Evolutionary conservation across 305 asterid species (phyloP).

Genomic region (Salvia sclarea): DNA sequence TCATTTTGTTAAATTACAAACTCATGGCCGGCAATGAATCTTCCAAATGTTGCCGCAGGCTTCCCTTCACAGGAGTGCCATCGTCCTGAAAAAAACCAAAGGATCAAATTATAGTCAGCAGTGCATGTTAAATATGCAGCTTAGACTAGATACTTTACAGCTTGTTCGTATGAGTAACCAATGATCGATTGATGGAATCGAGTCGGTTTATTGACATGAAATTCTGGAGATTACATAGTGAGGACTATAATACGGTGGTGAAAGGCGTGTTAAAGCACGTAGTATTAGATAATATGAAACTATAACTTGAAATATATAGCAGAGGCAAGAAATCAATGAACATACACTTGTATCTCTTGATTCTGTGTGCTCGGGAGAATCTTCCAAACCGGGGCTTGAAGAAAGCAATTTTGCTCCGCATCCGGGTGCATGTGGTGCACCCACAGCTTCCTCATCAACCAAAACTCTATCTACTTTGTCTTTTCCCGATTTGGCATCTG

Average conservation of each 20-base stretch:
- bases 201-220: not conserved
- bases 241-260: not conserved
- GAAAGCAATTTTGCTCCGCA: constrained; percentile 70
- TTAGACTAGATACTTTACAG: not conserved
- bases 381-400: constrained; percentile 37
- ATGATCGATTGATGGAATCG: not conserved
- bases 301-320: not conserved
- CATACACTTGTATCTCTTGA: constrained; percentile 44
- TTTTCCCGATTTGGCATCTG: constrained; percentile 60
- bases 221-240: too few species aligned
- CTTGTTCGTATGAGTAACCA: not conserved
- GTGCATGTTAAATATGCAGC: not conserved
- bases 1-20: constrained; percentile 28
- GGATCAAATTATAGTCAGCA: not conserved
- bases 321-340: constrained; percentile 20
- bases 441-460: constrained; percentile 87
- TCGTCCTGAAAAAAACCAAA: constrained; percentile 35
- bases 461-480: constrained; percentile 50
- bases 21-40: constrained; percentile 44
- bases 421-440: constrained; percentile 58
- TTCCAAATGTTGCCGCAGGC: constrained; percentile 32
- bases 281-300: not conserved
- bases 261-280: not conserved
- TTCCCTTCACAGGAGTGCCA: constrained; percentile 26
- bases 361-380: constrained; percentile 31